Conservation (phyloP, 225 moss, liverwort and hornwort species). For the Antitrichia curtipendula region DNA sequence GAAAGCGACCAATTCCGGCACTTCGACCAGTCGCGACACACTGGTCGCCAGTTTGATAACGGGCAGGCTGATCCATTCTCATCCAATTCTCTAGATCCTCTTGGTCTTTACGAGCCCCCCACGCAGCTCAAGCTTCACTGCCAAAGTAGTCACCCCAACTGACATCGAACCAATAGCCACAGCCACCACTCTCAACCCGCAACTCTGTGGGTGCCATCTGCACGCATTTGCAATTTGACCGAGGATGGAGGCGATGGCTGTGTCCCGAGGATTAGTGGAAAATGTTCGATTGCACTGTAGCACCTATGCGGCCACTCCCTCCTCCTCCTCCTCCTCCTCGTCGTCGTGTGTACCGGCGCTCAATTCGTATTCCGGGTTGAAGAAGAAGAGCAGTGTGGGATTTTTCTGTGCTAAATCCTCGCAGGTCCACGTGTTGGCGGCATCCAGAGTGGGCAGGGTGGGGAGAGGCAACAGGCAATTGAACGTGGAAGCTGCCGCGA, state of each 20-base stretch:
- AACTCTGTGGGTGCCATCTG: background rate
- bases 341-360: conserved; percentile 17
- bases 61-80: background rate
- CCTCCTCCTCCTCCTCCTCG: background rate
- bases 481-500: conserved; percentile 40
- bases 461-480: background rate
- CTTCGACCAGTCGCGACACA: background rate
- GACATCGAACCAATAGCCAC: background rate
- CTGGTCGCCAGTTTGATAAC: background rate
- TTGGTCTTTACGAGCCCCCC: background rate
- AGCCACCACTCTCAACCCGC: background rate
- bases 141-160: background rate
- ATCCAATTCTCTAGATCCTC: background rate
- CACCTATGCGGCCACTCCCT: background rate
- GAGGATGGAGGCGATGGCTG: conserved; percentile 10
- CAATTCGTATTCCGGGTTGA: conserved; percentile 17
- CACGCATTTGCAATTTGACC: background rate
- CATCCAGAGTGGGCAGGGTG: background rate
- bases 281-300: background rate
- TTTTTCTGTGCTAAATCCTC: background rate
- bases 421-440: background rate
- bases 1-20: background rate
- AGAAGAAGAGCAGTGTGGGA: background rate
- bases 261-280: background rate
- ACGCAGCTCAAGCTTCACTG: background rate